Base-by-base conservation (phyloP, 495 filamentous ascomycete genomes). In the Lophiotrema nucula region DNA sequence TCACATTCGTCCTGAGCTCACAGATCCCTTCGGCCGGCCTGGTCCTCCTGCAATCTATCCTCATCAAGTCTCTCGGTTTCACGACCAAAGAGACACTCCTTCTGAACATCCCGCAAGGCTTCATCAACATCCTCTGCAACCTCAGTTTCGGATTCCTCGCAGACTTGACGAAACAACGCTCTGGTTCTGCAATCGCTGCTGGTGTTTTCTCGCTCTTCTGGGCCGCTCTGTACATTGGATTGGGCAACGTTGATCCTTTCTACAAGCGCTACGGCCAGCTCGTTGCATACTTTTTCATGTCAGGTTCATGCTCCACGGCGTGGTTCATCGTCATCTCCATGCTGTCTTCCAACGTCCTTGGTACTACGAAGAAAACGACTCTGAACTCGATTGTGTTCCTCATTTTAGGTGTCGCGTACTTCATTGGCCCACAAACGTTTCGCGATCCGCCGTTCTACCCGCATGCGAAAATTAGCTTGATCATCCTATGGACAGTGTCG, bases 141-240 rank as follows among this genome's bases (percentile, higher is more conserved):
- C 70, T 72, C 49, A 44, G 26, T 6, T 67, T 77, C 42, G 73
- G 70, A 37, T 27, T 76, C 10, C 69, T 71, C 1, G 70, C 72
- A 1, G 65, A 60, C 22, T 69, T 69, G 65, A 59, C 65, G 13
- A 72, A 74, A 16, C 68, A 71, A 24, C 70, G 73, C 24, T 72
- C 72, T 15, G 53, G 69, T 0, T 70, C 72, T 16, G 71, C 73
- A 0, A 68, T 69, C 42, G 44, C 73, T 24, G 35, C 24, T 33
- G 19, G 39, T 46, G 33, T 41, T 19, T 47, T 53, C 52, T 65
- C 44, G 54, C 26, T 56, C 22, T 51, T 51, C 15, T 51, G 47
- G 47, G 47, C 27, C 2, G 25, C 47, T 2, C 26, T 51, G 10
- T 51, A 35, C 47, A 38, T 38, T 18, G 47, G 47, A 15, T 21